Evolutionary conservation across 257 asterid genomes (phyloP).

Genomic region (Nicotiana sylvestris): DNA sequence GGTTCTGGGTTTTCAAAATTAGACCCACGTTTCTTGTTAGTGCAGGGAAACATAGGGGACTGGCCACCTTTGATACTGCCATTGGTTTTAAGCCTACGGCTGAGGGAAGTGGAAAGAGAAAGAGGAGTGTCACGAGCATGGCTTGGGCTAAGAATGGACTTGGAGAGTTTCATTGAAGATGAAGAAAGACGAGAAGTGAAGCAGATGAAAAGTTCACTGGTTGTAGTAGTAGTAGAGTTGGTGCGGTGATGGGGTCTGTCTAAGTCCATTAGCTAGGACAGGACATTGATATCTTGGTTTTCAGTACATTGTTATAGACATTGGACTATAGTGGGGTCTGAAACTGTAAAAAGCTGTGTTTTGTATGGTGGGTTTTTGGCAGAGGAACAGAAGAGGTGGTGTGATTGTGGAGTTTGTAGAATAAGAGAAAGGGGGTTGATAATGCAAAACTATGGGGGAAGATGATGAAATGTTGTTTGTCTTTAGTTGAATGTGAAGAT

Average conservation of each 20-base stretch:
- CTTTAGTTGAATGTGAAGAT: conserved; percentile 10
- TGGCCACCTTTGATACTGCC: conserved; percentile 80
- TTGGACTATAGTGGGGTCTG: neutral
- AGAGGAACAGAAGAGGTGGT: conserved; percentile 11
- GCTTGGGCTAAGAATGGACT: conserved; percentile 47
- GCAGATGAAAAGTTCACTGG: conserved; percentile 59
- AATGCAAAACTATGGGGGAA: conserved; percentile 10
- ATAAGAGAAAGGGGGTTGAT: neutral
- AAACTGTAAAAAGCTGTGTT: conserved; percentile 7
- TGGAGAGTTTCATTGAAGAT: conserved; percentile 38
- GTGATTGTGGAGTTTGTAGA: conserved; percentile 15
- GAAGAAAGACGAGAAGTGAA: conserved; percentile 52
- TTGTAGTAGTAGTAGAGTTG: conserved; percentile 1
- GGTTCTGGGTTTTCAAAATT: conserved; percentile 85
- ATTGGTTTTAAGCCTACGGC: conserved; percentile 67
- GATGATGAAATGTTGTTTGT: conserved; percentile 28
- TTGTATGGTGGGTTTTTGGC: conserved; percentile 14
- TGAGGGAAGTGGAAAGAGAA: conserved; percentile 65
- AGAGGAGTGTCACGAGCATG: conserved; percentile 53
- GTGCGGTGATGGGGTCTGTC: conserved; percentile 50
- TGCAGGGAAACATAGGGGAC: conserved; percentile 57
- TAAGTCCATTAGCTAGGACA: conserved; percentile 33
- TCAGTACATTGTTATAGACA: neutral
- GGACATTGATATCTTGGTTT: neutral
- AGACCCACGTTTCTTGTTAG: conserved; percentile 53